Percentiles rank a stretch among this genome's conserved stretches.
phyloP scores from a whole-genome alignment of 768 basidiomycete species.

The Vararia minispora region DNA sequence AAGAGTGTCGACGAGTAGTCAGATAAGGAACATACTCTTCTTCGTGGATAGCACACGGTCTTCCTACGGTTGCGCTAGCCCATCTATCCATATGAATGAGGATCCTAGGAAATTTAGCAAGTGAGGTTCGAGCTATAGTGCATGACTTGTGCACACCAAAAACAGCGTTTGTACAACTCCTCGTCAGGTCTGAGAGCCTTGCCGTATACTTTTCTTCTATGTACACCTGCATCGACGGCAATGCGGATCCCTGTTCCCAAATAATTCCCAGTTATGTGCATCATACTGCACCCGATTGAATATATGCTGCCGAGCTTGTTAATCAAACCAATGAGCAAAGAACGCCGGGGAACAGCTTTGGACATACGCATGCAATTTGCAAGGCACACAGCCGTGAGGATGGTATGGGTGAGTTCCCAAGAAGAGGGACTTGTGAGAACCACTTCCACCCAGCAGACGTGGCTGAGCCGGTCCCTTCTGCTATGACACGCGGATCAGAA shows the following conservation, averaged over 20 bases:
- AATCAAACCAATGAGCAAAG: background rate
- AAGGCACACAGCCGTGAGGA: constrained; percentile 50
- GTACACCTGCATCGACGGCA: constrained; percentile 33
- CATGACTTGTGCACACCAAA: constrained; percentile 26
- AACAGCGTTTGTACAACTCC: constrained; percentile 51
- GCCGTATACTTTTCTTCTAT: constrained; percentile 27
- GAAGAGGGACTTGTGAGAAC: constrained; percentile 41
- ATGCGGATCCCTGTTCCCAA: constrained; percentile 28
- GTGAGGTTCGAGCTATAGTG: constrained; percentile 9
- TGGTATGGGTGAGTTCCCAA: constrained; percentile 38
- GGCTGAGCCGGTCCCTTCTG: background rate
- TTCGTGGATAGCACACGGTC: constrained; percentile 56
- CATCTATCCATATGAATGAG: constrained; percentile 21
- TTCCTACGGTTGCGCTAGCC: constrained; percentile 42
- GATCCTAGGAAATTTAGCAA: constrained; percentile 9
- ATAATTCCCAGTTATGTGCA: constrained; percentile 52
- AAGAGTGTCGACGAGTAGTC: background rate
- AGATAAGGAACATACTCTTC: constrained; percentile 42
- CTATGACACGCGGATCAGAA: constrained; percentile 26
- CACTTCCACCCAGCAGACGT: constrained; percentile 51
- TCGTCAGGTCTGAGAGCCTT: constrained; percentile 31
- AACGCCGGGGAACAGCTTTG: background rate
- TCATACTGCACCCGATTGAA: constrained; percentile 45
- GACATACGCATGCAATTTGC: constrained; percentile 45
- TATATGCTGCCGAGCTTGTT: constrained; percentile 41